phyloP scores from a whole-genome alignment of 495 filamentous ascomycete genomes.

The Penicillium maclennaniae region DNA sequence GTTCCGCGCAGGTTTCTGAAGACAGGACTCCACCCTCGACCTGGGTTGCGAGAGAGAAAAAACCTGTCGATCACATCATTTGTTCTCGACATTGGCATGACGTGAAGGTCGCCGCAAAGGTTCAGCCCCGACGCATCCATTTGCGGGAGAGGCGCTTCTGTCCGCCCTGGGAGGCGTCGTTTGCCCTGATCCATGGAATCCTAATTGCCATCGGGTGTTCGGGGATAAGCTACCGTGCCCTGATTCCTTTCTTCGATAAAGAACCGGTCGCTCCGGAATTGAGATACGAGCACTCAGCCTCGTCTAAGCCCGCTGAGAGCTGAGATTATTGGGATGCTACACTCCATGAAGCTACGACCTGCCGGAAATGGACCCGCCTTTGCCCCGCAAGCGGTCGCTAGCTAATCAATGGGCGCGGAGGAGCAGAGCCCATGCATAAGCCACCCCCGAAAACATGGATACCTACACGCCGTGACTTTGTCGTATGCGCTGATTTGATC shows the following conservation, averaged over 20 bases:
- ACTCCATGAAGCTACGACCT: conserved; percentile 11
- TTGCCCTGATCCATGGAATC: not conserved
- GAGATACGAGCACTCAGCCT: not conserved
- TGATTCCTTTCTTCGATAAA: not conserved
- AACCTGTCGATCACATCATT: conserved; percentile 10
- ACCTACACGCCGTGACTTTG: conserved; percentile 6
- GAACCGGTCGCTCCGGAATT: not conserved
- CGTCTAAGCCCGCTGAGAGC: too few relatives aligned
- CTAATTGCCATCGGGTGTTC: not conserved
- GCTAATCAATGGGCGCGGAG: conserved; percentile 9
- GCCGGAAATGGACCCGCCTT: conserved; percentile 8
- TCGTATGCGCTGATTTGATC: conserved; percentile 14
- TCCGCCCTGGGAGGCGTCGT: not conserved
- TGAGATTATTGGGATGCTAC: not conserved
- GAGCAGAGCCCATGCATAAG: conserved; percentile 13
- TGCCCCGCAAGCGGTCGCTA: conserved; percentile 25
- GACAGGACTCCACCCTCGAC: not conserved
- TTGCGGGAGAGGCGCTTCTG: not conserved
- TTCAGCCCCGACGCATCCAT: not conserved
- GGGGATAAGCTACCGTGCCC: not conserved
- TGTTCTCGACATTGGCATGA: not conserved
- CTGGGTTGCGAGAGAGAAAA: conserved; percentile 2
- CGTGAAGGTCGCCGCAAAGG: not conserved
- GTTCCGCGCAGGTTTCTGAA: not conserved
- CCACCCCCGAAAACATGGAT: conserved; percentile 20